These are phyloP conservation scores for Lobulomyces angularis DNA, from an alignment of 192 early-diverging fungal species.

Conservation along the genomic window DNA sequence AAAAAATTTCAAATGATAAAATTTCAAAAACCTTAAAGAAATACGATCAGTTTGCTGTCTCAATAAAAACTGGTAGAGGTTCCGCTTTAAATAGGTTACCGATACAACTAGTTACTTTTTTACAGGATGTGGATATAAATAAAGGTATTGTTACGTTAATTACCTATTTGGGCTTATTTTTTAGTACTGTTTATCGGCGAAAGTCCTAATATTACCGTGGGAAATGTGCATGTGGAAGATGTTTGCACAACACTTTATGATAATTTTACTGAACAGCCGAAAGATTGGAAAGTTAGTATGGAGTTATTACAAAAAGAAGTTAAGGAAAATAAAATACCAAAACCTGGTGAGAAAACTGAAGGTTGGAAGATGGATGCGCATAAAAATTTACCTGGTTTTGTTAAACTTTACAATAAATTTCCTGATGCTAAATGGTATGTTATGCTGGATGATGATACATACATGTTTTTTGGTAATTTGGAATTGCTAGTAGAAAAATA, in stretches of 20 bases:
- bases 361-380: slow-evolving; percentile 31
- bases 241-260: slow-evolving; percentile 28
- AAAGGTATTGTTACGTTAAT: too few species aligned
- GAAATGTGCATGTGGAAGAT: slow-evolving; percentile 28
- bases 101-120: slow-evolving; percentile 35
- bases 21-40: too few species aligned
- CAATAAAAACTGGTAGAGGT: slow-evolving; percentile 39
- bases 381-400: slow-evolving; percentile 44
- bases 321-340: slow-evolving; percentile 5
- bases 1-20: too few species aligned
- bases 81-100: slow-evolving; percentile 28
- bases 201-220: slow-evolving; percentile 19
- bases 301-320: background rate
- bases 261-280: slow-evolving; percentile 12
- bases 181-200: slow-evolving; percentile 39
- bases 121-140: slow-evolving; percentile 25
- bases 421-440: slow-evolving; percentile 49
- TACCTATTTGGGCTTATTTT: too few species aligned
- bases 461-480: slow-evolving; percentile 42
- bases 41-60: slow-evolving; percentile 30
- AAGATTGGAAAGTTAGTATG: slow-evolving; percentile 25
- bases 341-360: slow-evolving; percentile 3
- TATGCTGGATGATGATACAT: slow-evolving; percentile 56
- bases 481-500: slow-evolving; percentile 10
- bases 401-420: slow-evolving; percentile 23